Conservation (phyloP, 768 basidiomycete genomes). For the Tylopilus felleus region DNA sequence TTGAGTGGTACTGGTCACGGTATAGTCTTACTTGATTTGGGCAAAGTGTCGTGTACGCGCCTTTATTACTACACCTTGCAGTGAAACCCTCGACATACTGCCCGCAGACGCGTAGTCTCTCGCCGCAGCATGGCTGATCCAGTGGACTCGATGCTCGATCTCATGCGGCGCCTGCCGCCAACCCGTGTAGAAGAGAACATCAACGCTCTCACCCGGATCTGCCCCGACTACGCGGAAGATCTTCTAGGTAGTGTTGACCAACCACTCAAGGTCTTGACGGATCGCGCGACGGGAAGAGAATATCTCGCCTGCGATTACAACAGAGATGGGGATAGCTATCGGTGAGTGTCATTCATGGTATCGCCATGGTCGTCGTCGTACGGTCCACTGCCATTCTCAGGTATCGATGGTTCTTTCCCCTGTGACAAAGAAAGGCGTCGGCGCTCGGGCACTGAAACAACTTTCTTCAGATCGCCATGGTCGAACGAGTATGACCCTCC, state of each 20-base stretch:
- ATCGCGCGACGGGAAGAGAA: constrained; percentile 78
- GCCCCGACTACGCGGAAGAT: constrained; percentile 94
- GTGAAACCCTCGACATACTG: background rate
- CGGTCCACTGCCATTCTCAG: too few relatives aligned
- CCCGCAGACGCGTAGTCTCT: background rate
- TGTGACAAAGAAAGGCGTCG: background rate
- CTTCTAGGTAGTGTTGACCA: constrained; percentile 93
- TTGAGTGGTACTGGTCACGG: too few relatives aligned
- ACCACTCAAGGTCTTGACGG: constrained; percentile 78
- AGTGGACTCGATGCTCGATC: constrained; percentile 91
- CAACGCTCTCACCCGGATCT: constrained; percentile 71
- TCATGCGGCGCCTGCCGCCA: constrained; percentile 94
- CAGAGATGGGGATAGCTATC: constrained; percentile 85
- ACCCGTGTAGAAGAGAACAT: constrained; percentile 87
- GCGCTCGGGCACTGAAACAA: constrained; percentile 11
- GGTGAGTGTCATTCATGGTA: constrained; percentile 37
- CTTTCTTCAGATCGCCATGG: constrained; percentile 82
- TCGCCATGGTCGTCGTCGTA: background rate
- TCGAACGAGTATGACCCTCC: constrained; percentile 95
- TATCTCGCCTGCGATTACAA: constrained; percentile 95
- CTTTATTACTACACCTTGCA: background rate
- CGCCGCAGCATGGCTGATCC: constrained; percentile 59
- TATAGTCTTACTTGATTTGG: constrained; percentile 12
- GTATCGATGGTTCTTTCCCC: background rate
- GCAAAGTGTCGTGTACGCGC: background rate